Base-by-base conservation (phyloP, 164 flowering plant species). In the Chimonanthus praecox region DNA sequence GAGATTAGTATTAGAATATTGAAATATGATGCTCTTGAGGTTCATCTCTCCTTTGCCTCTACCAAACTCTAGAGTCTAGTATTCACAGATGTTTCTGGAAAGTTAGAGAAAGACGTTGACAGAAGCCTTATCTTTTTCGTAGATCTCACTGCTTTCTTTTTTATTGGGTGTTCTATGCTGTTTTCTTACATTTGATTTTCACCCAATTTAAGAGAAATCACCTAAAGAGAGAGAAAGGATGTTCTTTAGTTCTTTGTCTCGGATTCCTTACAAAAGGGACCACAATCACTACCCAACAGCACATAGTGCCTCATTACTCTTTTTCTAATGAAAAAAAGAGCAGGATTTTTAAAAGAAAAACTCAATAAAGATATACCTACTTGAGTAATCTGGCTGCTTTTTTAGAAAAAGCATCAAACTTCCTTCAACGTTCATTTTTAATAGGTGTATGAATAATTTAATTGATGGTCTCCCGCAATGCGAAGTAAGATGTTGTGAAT, bases 81-180 rank as follows among this genome's bases (percentile, higher is more conserved):
- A 2, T 16, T 73, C 7, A n/a, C 60, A 67, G 76, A 70, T 73
- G 67, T 47, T 64, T 71, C 71, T 76, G 71, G 74, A 76, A 76
- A 66, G 47, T 13, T 4, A 15, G 20, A 44, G 66, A 4, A n/a
- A 45, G 74, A 71, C 58, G 68, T 67, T 33, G 78, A 71, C 74
- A 76, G 70, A 6, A 50, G 54, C 48, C 16, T 75, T 71, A 71
- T 64, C 70, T 21, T 71, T 66, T 11, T 54, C 6, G 62, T 33
- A 70, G 64, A 75, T 70, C 58, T 15, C 6, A 11, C 5, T 47
- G 54, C 44, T 7, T 62, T 33, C 49, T 18, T 50, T 62, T 33
- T 43, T 9, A 44, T 9, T 73, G 51, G 1, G 10, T 20, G 6
- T 21, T 50, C 6, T 7, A 3, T 18, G 13, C 45, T 18, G 21